These are phyloP conservation scores for Pestalotiopsis fici DNA, from an alignment of 2,329 filamentous ascomycete species.

Conservation along the genomic window DNA sequence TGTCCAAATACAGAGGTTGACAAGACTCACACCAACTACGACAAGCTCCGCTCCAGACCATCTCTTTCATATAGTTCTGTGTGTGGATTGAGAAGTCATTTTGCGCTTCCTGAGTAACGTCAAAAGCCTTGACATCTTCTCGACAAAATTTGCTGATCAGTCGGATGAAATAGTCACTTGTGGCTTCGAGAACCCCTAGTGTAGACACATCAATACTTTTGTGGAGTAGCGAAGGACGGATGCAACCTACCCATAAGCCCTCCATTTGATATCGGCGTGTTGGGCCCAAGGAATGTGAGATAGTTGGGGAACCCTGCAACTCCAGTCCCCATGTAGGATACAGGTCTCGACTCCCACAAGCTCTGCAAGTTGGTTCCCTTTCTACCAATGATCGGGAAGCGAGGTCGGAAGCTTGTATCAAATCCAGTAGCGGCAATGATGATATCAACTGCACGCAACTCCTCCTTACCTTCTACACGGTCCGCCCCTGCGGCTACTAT, in stretches of 20 bases:
- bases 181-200: not conserved
- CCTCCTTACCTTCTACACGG: not conserved
- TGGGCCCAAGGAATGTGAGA: not conserved
- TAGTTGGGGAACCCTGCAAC: slow-evolving; percentile 1
- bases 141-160: not conserved
- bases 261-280: not conserved
- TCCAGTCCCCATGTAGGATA: not conserved
- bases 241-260: not conserved
- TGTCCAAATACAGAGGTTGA: not conserved
- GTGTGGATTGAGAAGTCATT: not conserved
- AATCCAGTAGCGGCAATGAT: slow-evolving; percentile 1
- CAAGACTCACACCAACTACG: not conserved
- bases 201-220: not conserved
- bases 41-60: not conserved
- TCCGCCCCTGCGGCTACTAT: not conserved
- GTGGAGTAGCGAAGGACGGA: not conserved
- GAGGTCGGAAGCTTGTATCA: not conserved
- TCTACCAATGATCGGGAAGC: not conserved
- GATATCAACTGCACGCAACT: not conserved
- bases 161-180: not conserved
- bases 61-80: not conserved
- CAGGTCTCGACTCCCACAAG: not conserved
- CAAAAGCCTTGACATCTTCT: not conserved
- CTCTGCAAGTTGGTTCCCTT: not conserved
- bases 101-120: not conserved